Percentiles rank a stretch among this genome's conserved stretches.
These are phyloP conservation scores for Psilocybe cyanescens DNA, from an alignment of 768 basidiomycete genomes.

Conservation along the genomic window DNA sequence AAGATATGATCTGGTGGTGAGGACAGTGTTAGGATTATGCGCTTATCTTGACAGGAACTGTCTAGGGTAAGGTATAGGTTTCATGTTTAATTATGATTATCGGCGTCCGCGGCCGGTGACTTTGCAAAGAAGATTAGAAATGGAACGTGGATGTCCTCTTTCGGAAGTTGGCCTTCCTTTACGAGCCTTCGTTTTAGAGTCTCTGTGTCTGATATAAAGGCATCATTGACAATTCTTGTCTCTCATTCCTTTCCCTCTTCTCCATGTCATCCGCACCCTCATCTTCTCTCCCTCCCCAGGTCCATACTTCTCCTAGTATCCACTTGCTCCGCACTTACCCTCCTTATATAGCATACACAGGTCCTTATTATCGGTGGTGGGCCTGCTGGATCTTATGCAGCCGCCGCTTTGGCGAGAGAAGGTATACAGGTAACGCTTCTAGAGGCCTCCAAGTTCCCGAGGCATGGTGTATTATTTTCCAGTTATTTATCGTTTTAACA, in stretches of 20 bases:
- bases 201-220: slow-evolving; percentile 24
- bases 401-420: slow-evolving; percentile 57
- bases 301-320: slow-evolving; percentile 12
- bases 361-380: slow-evolving; percentile 56
- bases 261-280: slow-evolving; percentile 27
- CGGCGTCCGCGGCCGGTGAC: slow-evolving; percentile 25
- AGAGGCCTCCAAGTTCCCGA: slow-evolving; percentile 59
- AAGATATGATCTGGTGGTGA: background rate
- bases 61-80: slow-evolving; percentile 18
- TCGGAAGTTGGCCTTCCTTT: slow-evolving; percentile 36
- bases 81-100: slow-evolving; percentile 23
- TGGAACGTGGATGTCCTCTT: slow-evolving; percentile 22
- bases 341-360: slow-evolving; percentile 38
- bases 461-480: slow-evolving; percentile 28
- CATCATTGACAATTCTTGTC: slow-evolving; percentile 16
- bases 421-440: slow-evolving; percentile 56
- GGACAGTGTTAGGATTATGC: background rate
- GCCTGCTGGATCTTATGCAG: slow-evolving; percentile 61
- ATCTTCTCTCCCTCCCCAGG: slow-evolving; percentile 35
- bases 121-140: background rate
- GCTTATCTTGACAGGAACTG: slow-evolving; percentile 31
- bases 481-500: background rate
- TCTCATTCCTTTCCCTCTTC: slow-evolving; percentile 23
- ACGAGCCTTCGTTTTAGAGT: slow-evolving; percentile 22
- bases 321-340: slow-evolving; percentile 1